Conservation (phyloP, 179 eudicot genomes). For the Camellia oleifera region DNA sequence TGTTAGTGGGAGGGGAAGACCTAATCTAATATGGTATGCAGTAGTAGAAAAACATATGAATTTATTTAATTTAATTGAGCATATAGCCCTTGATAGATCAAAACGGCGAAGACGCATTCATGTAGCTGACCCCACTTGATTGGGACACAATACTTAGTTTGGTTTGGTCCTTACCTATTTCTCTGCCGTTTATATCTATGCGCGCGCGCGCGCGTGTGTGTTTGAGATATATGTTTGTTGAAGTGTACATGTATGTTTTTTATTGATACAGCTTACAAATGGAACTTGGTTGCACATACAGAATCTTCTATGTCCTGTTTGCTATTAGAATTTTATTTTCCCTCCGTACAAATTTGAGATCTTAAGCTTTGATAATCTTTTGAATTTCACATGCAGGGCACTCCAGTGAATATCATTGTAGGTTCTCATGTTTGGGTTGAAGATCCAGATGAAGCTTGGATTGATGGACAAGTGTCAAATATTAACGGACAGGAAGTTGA, state of each 20-base stretch:
- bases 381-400: constrained; percentile 46
- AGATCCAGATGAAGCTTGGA: constrained; percentile 67
- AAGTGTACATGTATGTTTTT: neutral
- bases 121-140: no score
- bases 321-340: neutral
- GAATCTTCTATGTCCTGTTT: neutral
- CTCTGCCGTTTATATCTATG: no score
- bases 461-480: constrained; percentile 72
- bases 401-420: constrained; percentile 55
- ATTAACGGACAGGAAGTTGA: constrained; percentile 56
- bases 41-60: no score
- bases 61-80: no score
- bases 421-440: constrained; percentile 92
- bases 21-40: no score
- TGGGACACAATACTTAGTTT: no score
- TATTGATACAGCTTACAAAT: neutral
- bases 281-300: neutral
- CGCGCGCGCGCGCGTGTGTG: no score
- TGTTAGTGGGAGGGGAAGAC: no score
- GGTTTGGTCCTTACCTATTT: neutral
- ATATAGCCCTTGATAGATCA: no score
- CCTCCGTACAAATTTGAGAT: neutral
- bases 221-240: no score
- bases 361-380: neutral
- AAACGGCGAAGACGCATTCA: no score